These are phyloP conservation scores for Polymyxa betae DNA, from an alignment of 208 protist genomes.

Conservation along the genomic window DNA sequence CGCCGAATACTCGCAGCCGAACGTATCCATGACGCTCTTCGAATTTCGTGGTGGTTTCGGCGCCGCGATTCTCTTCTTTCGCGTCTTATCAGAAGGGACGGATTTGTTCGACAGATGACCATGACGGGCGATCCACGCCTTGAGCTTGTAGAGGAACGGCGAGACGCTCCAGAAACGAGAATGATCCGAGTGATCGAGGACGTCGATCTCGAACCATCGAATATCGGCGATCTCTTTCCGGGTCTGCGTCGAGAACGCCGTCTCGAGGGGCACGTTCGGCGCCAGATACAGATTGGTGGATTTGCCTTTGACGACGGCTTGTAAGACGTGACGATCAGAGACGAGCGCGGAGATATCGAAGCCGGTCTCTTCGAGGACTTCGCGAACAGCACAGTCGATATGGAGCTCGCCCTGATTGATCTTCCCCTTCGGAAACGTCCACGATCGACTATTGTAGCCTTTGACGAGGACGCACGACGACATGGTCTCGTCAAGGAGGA, in stretches of 20 bases:
- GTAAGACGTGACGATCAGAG: conserved; percentile 10
- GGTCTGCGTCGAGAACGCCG: conserved; percentile 58
- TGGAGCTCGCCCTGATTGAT: conserved; percentile 64
- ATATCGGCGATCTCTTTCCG: conserved; percentile 66
- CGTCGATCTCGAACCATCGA: conserved; percentile 55
- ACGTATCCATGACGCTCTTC: background rate
- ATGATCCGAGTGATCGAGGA: background rate
- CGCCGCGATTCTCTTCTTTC: background rate
- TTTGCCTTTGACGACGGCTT: conserved; percentile 2
- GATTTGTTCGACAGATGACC: background rate
- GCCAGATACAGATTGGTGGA: conserved; percentile 53
- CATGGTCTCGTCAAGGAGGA: conserved; percentile 43
- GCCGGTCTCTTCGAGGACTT: conserved; percentile 65
- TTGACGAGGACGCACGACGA: conserved; percentile 62
- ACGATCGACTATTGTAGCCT: conserved; percentile 40
- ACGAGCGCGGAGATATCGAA: conserved; percentile 41
- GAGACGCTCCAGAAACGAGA: background rate
- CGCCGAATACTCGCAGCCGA: background rate
- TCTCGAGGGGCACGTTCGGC: conserved; percentile 29
- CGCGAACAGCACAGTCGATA: conserved; percentile 61
- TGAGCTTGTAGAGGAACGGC: conserved; percentile 16
- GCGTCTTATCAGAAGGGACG: background rate
- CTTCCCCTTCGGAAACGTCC: conserved; percentile 69
- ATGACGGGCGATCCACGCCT: conserved; percentile 2
- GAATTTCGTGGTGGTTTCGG: background rate